Evolutionary conservation across 495 filamentous ascomycete species (phyloP).

Genomic region (Pyrenopolyporus hunteri): DNA sequence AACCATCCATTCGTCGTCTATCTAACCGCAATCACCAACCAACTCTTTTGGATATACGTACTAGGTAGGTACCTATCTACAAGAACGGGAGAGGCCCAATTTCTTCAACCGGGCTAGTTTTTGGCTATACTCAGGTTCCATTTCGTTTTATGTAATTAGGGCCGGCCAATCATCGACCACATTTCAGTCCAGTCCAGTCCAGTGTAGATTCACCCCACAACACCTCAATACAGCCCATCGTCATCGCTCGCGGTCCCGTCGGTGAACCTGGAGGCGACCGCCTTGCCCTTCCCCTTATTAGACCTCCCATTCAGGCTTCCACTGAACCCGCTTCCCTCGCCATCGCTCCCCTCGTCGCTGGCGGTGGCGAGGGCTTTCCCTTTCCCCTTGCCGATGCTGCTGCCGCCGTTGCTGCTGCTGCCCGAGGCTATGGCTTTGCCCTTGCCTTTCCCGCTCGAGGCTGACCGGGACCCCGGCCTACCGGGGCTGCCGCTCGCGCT

Average conservation of each 20-base stretch:
- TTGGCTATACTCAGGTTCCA: too few species aligned
- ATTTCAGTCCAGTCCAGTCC: too few species aligned
- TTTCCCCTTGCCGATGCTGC: slow-evolving; percentile 47
- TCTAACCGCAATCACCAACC: too few species aligned
- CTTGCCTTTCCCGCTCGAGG: slow-evolving; percentile 58
- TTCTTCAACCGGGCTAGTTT: too few species aligned
- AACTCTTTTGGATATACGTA: too few species aligned
- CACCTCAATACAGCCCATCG: slow-evolving; percentile 39
- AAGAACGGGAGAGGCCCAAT: too few species aligned
- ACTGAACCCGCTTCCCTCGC: slow-evolving; percentile 13
- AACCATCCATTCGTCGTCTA: too few species aligned
- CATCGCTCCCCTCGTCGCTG: slow-evolving; percentile 55
- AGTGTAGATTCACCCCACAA: background rate
- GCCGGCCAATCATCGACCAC: too few species aligned
- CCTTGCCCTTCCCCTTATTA: slow-evolving; percentile 60
- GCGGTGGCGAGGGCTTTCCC: slow-evolving; percentile 49
- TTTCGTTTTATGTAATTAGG: too few species aligned
- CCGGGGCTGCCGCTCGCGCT: too few species aligned
- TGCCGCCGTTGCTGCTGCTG: slow-evolving; percentile 43
- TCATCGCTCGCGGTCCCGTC: slow-evolving; percentile 46
- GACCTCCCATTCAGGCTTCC: slow-evolving; percentile 38
- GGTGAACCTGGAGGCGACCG: slow-evolving; percentile 42
- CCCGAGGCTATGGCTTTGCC: slow-evolving; percentile 46
- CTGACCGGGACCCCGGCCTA: slow-evolving; percentile 37
- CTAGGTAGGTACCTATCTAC: too few species aligned